Evolutionary conservation across 208 protist genomes (phyloP).

Genomic region (Porcisia hertigi): DNA sequence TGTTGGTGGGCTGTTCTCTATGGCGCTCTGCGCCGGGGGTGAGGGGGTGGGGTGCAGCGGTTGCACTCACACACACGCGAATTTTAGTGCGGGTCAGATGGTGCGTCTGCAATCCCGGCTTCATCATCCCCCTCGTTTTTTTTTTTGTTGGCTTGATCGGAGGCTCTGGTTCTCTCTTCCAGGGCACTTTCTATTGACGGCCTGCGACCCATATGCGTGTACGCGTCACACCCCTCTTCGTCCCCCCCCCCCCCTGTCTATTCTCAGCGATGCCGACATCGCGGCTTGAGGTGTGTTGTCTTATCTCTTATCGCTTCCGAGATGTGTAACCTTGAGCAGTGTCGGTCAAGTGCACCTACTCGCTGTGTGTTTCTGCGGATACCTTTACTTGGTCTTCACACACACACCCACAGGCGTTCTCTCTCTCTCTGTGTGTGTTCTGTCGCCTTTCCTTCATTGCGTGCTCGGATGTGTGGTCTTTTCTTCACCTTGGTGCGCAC

Average conservation of each 20-base stretch:
- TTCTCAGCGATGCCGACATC: not conserved
- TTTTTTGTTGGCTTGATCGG: no score
- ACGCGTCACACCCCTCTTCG: not conserved
- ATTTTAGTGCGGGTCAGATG: not conserved
- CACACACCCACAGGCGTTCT: not conserved
- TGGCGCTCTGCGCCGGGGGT: not conserved
- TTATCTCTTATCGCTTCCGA: not conserved
- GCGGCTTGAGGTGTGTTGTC: not conserved
- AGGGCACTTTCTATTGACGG: no score
- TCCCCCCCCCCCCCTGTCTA: no score
- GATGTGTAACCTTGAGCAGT: not conserved
- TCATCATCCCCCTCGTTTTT: no score
- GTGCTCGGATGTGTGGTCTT: not conserved
- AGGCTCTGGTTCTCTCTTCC: no score
- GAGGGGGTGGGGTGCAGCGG: no score
- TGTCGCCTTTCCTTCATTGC: not conserved
- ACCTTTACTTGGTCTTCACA: not conserved
- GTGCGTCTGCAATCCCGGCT: not conserved
- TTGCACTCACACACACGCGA: not conserved
- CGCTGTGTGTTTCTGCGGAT: not conserved
- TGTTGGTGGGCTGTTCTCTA: not conserved
- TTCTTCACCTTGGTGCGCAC: not conserved
- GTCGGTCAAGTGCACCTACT: not conserved
- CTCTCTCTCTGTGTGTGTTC: not conserved
- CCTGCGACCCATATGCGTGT: no score